These are phyloP conservation scores for Phytophthora aleatoria DNA, from an alignment of 352 stramenopile species.

Conservation along the genomic window DNA sequence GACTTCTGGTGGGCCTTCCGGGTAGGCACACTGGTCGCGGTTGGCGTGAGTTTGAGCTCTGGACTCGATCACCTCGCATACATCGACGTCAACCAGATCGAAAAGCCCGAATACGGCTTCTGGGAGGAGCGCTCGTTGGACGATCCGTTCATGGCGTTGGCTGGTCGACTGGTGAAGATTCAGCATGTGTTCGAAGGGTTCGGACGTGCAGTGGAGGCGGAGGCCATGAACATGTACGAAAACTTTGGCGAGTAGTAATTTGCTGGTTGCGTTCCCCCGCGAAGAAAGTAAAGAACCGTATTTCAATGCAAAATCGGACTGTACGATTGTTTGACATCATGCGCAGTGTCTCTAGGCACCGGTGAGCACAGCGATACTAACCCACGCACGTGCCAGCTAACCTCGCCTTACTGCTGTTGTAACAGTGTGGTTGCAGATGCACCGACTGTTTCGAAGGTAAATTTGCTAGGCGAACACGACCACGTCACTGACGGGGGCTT, in stretches of 20 bases:
- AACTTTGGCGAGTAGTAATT: slow-evolving; percentile 60
- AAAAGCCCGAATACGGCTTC: slow-evolving; percentile 51
- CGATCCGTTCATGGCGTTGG: slow-evolving; percentile 54
- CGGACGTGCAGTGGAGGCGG: slow-evolving; percentile 36
- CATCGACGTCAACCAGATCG: slow-evolving; percentile 50
- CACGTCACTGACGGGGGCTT: slow-evolving; percentile 12
- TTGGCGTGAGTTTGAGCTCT: slow-evolving; percentile 53
- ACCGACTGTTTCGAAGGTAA: slow-evolving; percentile 3
- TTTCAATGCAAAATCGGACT: slow-evolving; percentile 15
- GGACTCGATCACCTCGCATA: slow-evolving; percentile 65
- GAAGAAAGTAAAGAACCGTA: slow-evolving; percentile 16
- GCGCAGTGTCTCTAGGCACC: slow-evolving; percentile 20
- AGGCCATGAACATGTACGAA: slow-evolving; percentile 75
- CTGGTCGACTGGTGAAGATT: slow-evolving; percentile 43
- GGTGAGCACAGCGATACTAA: slow-evolving; percentile 28
- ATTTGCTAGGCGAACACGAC: background rate
- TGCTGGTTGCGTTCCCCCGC: background rate
- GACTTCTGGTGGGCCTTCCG: slow-evolving; percentile 59
- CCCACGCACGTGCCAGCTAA: slow-evolving; percentile 6
- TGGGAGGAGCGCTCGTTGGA: slow-evolving; percentile 57
- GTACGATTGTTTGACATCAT: slow-evolving; percentile 14
- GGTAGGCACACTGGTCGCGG: slow-evolving; percentile 57
- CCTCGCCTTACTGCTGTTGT: background rate
- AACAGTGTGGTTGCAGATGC: background rate
- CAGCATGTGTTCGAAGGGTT: slow-evolving; percentile 37